Conservation (phyloP, 768 basidiomycete genomes). For the Boletus edulis region DNA sequence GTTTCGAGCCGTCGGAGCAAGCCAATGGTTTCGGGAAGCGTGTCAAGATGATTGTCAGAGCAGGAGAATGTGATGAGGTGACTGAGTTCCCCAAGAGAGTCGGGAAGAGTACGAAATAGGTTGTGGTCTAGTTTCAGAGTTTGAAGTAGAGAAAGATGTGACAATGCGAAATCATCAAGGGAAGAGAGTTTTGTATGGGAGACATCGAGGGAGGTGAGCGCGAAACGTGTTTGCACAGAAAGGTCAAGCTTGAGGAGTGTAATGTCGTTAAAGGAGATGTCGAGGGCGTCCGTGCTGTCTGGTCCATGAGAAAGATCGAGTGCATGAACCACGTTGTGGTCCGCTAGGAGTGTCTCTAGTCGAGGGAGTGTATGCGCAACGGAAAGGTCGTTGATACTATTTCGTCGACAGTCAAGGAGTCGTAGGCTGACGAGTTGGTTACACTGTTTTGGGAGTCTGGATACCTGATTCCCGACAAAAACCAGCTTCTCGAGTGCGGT, state of each 20-base stretch:
- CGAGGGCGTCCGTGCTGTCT: constrained; percentile 53
- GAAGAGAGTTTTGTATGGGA: constrained; percentile 86
- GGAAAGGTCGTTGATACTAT: constrained; percentile 74
- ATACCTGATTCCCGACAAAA: constrained; percentile 84
- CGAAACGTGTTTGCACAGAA: constrained; percentile 44
- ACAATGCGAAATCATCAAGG: constrained; percentile 70
- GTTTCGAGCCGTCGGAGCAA: constrained; percentile 67
- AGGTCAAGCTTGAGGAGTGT: constrained; percentile 68
- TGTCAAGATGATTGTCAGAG: constrained; percentile 85
- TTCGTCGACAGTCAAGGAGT: constrained; percentile 82
- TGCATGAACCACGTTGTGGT: constrained; percentile 80
- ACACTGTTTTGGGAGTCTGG: constrained; percentile 65
- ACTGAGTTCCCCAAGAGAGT: constrained; percentile 72
- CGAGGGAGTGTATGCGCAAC: constrained; percentile 66
- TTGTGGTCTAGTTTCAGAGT: constrained; percentile 82
- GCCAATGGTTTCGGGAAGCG: constrained; percentile 76
- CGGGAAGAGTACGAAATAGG: constrained; percentile 78
- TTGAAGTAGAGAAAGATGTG: constrained; percentile 69
- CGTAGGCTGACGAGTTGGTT: constrained; percentile 55
- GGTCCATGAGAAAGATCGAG: constrained; percentile 78
- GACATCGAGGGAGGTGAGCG: constrained; percentile 77
- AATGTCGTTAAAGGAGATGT: constrained; percentile 87
- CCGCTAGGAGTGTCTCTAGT: constrained; percentile 67
- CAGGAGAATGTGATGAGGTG: constrained; percentile 75
- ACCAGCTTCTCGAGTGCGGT: constrained; percentile 65